Evolutionary conservation across 371 early-diverging fungal genomes (phyloP).

Genomic region (Synchytrium microbalum): DNA sequence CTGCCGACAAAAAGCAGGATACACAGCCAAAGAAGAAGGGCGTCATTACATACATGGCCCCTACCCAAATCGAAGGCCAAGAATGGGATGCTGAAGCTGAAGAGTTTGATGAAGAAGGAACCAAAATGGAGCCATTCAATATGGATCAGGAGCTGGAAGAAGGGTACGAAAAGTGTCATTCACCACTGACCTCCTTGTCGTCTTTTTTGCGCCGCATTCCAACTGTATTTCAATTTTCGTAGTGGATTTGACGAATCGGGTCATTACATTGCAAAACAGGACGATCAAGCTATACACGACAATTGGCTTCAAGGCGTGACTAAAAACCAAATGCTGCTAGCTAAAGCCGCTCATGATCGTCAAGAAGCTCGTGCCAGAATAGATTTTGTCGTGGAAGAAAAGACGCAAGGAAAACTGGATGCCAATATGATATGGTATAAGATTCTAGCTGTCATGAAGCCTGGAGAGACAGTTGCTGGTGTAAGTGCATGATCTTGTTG

Average conservation of each 20-base stretch:
- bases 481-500: conserved; percentile 13
- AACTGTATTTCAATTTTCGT: neutral
- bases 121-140: conserved; percentile 69
- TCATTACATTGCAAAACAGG: conserved; percentile 71
- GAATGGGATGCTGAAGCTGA: conserved; percentile 17
- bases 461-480: conserved; percentile 59
- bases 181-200: neutral
- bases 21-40: conserved; percentile 21
- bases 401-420: conserved; percentile 36
- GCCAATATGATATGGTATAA: conserved; percentile 20
- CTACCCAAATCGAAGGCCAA: conserved; percentile 65
- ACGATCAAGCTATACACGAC: conserved; percentile 79
- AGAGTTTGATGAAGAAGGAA: conserved; percentile 31
- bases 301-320: conserved; percentile 79
- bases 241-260: conserved; percentile 69
- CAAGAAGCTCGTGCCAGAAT: conserved; percentile 31
- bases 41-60: conserved; percentile 26
- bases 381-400: conserved; percentile 45
- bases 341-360: conserved; percentile 60
- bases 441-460: conserved; percentile 56
- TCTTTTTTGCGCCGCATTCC: neutral
- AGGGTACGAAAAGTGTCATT: conserved; percentile 33
- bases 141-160: conserved; percentile 83
- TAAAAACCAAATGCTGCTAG: conserved; percentile 61
- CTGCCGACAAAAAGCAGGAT: conserved; percentile 5